Conservation (phyloP, 1,284 basidiomycete genomes). For the Mycosarcoma mackinlayi region DNA sequence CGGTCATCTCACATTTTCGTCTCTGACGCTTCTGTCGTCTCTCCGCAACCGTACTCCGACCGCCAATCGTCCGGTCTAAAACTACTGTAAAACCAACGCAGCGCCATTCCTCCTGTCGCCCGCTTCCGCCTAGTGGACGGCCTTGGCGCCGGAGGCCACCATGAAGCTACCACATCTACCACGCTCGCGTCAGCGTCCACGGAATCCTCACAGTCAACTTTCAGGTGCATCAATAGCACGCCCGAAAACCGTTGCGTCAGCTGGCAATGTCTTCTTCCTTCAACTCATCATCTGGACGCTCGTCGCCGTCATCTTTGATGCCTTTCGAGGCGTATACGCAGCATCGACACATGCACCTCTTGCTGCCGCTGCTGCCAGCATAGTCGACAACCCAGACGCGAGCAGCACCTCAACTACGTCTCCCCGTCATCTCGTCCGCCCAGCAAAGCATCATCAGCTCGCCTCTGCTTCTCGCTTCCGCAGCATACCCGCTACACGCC, state of each 20-base stretch:
- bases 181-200: constrained; percentile 30
- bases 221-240: not conserved
- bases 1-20: not conserved
- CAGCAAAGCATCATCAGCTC: constrained; percentile 16
- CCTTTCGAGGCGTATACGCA: constrained; percentile 18
- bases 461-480: constrained; percentile 35
- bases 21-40: too few species aligned
- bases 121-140: constrained; percentile 10
- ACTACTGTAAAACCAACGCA: not conserved
- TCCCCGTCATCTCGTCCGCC: constrained; percentile 26
- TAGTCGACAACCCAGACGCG: constrained; percentile 16
- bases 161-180: constrained; percentile 30
- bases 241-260: not conserved
- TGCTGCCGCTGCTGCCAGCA: constrained; percentile 4
- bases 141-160: constrained; percentile 19
- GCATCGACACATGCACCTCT: not conserved
- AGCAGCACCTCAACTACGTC: constrained; percentile 16
- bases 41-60: too few species aligned
- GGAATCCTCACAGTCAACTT: not conserved
- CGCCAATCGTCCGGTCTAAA: too few species aligned
- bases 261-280: constrained; percentile 19
- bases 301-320: constrained; percentile 24
- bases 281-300: constrained; percentile 40
- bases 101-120: not conserved
- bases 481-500: constrained; percentile 22